Base-by-base conservation (phyloP, 495 filamentous ascomycete genomes). In the Rhypophila decipiens region DNA sequence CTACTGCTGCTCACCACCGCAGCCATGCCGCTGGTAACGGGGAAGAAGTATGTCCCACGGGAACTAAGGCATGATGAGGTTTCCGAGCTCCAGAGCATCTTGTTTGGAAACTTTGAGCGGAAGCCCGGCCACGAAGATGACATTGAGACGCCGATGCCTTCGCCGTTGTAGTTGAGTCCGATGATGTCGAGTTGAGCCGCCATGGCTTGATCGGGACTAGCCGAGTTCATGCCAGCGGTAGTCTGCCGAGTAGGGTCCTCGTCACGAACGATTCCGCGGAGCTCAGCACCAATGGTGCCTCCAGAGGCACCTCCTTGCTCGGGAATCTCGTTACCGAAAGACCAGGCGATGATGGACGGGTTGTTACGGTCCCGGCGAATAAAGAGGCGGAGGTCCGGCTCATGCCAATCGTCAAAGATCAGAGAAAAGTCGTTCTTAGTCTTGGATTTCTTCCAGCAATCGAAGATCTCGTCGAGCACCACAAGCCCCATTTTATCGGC, bases 401-500 rank as follows among this genome's bases (percentile, higher is more conserved):
- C 71, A 43, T 66, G 58, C 73, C 74, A 77, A 45, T 72, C 68
- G 0, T 52, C 24, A 37, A 70, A 77, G 39, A 76, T 65, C 11
- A 68, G 49, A 42, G 73, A 68, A 47, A 66, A 77, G 50, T 76
- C 72, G 47, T 74, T 70, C 2, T 24, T 42, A 1, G 54, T 65
- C 54, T 77, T 77, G n/a, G 37, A 20, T 13, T 22, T 44, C 20
- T 50, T 53, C 74, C 73, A 76, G 33, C 42, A 52, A 49, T 77
- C 74, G 54, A 77, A 74, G 27, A 71, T 69, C 46, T 75, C 72
- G 50, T 73, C 69, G 11, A 84, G 53, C 1, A 85, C 67, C 61
- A 85, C 62, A 29, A 85, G 58, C 0, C 80, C 82, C 55, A 78
- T 64, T 9, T 59, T 61, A 56, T 83, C 79, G 4, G 80, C 75